phyloP scores from a whole-genome alignment of 2,329 filamentous ascomycete species.

The Arachnomyces sp. region DNA sequence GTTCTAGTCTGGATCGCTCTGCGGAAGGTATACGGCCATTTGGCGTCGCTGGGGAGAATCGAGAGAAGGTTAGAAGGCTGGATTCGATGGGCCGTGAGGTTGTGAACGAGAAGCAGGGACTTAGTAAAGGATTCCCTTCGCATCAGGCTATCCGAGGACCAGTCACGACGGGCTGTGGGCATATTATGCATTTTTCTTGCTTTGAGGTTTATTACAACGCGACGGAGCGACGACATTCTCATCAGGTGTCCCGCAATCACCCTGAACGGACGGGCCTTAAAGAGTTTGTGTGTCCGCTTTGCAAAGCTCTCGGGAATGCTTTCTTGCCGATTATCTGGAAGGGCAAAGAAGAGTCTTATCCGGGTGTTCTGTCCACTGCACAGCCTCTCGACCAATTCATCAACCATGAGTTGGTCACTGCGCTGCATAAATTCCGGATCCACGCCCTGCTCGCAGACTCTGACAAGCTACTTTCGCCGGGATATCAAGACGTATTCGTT shows the following conservation, averaged over 20 bases:
- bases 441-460: constrained; percentile 33
- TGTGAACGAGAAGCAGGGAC: constrained; percentile 64
- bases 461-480: constrained; percentile 24
- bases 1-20: constrained; percentile 72
- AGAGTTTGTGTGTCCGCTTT: constrained; percentile 93
- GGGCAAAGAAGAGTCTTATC: constrained; percentile 74
- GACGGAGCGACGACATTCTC: constrained; percentile 71
- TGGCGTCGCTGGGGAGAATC: constrained; percentile 82
- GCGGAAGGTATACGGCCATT: constrained; percentile 79
- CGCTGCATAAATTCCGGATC: constrained; percentile 42
- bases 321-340: constrained; percentile 96
- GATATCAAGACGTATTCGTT: constrained; percentile 42
- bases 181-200: constrained; percentile 97
- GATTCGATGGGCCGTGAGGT: constrained; percentile 63
- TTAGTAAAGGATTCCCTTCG: constrained; percentile 82
- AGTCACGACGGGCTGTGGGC: constrained; percentile 83
- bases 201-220: constrained; percentile 88
- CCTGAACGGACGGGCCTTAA: constrained; percentile 70
- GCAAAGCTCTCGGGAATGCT: constrained; percentile 90
- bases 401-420: constrained; percentile 46
- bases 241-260: constrained; percentile 90
- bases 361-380: constrained; percentile 57
- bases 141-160: constrained; percentile 61
- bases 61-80: constrained; percentile 65
- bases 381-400: constrained; percentile 62